Base-by-base conservation (phyloP, 768 basidiomycete species). In the Podaxis sp. region DNA sequence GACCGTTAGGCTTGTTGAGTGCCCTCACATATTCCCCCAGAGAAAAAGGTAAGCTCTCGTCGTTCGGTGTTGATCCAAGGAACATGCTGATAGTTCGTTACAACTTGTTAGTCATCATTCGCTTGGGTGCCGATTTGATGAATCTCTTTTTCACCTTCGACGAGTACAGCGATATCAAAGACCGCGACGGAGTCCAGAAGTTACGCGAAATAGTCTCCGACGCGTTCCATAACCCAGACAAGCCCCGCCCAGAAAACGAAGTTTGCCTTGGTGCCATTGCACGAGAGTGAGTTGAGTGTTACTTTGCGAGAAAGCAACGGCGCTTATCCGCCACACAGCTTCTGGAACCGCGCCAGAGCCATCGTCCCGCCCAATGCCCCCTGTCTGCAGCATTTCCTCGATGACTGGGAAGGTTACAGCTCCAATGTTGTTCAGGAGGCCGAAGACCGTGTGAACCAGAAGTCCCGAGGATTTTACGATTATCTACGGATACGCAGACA, bases 371-470 rank as follows among this genome's bases (percentile, higher is more conserved):
- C 53, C 1, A 23, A 55, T 16, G 51, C 51, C 2, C 27, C 51
- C 11, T 61, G 62, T 18, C 51, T 61, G 1, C 27, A 55, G 40
- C 72, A 68, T 27, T 74, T 80, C 61, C 61, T 80, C 13, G 42
- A 66, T 16, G 50, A 32, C n/a, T 71, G 76, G 56, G 62, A 69
- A 7, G 59, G 64, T 9, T 78, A 72, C 57, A 48, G 70, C 1
- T 64, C 71, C 1, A 50, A 74, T 0, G 70, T 77, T 3, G 70
- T 72, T 7, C 64, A 71, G 5, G 69, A 78, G 56, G 74, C 75
- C 0, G 63, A 61, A 3, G 71, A 72, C 60, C 70, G 73, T 2
- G 61, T 61, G 11, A 52, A 63, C 16, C 53, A 67, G 11, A 52
- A 57, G 46, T 37, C 69, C 21, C 70, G 67, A n/a, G 60, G 48